phyloP scores from a whole-genome alignment of 2,329 filamentous ascomycete species.

The Epichloe baconii region DNA sequence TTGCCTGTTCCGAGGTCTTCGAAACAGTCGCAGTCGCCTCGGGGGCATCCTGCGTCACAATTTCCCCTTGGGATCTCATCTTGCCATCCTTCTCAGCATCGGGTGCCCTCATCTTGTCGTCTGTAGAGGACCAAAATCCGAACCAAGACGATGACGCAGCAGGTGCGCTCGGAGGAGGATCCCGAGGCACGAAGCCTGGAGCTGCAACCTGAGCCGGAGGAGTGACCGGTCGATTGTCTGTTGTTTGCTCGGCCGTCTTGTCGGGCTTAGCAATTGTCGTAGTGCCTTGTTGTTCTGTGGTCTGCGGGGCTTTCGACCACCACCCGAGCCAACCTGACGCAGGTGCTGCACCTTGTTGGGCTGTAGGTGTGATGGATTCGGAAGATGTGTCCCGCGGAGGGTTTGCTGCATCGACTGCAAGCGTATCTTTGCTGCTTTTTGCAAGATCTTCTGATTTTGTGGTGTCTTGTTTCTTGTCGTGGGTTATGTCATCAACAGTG shows the following conservation, averaged over 20 bases:
- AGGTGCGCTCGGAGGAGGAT: conserved; percentile 8
- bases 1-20: conserved; percentile 15
- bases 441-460: conserved; percentile 2
- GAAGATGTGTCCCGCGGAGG: background rate
- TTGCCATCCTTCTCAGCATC: conserved; percentile 1
- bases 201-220: conserved; percentile 11
- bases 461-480: conserved; percentile 1
- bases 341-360: conserved; percentile 10
- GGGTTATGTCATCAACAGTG: background rate
- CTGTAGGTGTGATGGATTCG: background rate
- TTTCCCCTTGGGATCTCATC: conserved; percentile 19
- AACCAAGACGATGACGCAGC: conserved; percentile 25
- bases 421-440: background rate
- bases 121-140: conserved; percentile 22
- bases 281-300: conserved; percentile 10
- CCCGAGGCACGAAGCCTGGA: conserved; percentile 8
- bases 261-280: background rate
- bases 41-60: conserved; percentile 30
- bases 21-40: conserved; percentile 14
- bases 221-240: conserved; percentile 11
- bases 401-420: background rate
- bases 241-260: conserved; percentile 6
- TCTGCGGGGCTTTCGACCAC: conserved; percentile 24
- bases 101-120: conserved; percentile 4
- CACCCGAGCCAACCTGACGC: conserved; percentile 44